Conservation (phyloP, 257 asterid genomes). For the Solanum rostratum region DNA sequence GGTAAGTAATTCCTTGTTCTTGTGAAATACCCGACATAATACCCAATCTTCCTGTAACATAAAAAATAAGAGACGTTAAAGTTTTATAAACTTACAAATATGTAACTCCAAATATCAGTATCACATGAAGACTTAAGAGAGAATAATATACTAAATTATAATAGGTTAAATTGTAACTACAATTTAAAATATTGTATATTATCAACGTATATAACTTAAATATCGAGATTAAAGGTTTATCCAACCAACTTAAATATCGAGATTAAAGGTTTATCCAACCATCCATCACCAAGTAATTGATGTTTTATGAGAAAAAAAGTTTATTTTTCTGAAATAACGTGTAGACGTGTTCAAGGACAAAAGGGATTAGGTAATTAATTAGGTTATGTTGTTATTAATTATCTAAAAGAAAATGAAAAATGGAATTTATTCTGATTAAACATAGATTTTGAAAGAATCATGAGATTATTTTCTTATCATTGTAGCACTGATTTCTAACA, state of each 20-base stretch:
- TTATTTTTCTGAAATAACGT: background rate
- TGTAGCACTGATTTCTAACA: background rate
- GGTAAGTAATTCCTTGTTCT: conserved; percentile 26
- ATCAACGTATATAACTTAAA: too few species aligned
- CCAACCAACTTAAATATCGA: background rate
- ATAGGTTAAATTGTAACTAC: background rate
- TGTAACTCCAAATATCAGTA: background rate
- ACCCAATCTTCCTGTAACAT: conserved; percentile 76
- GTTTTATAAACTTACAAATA: background rate
- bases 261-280: too few species aligned
- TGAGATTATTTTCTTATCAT: background rate
- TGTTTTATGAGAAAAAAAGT: background rate
- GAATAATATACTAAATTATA: background rate
- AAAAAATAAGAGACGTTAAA: background rate
- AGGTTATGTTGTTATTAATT: background rate
- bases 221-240: too few species aligned
- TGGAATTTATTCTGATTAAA: background rate
- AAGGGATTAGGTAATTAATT: background rate
- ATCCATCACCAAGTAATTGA: background rate
- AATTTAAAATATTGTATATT: background rate
- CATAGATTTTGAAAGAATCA: background rate
- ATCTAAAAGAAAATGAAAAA: background rate
- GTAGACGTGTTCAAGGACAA: background rate
- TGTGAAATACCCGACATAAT: conserved; percentile 68
- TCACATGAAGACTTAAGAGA: background rate